phyloP scores from a whole-genome alignment of 2,329 filamentous ascomycete species.

The Fusarium sp. region DNA sequence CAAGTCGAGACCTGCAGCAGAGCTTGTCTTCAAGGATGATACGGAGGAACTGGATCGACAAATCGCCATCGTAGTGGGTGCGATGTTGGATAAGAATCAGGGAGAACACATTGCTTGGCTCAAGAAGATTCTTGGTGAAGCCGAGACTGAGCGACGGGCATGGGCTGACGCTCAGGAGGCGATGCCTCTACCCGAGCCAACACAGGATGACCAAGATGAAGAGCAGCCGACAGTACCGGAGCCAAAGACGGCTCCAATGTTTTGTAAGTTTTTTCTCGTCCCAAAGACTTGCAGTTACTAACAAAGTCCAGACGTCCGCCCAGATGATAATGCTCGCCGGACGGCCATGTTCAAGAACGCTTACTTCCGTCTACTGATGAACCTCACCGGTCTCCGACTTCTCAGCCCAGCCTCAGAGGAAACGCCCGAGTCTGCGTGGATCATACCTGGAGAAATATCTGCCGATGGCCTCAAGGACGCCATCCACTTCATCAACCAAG shows the following conservation, averaged over 20 bases:
- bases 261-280: slow-evolving; percentile 43
- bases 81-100: slow-evolving; percentile 80
- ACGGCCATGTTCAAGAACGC: slow-evolving; percentile 88
- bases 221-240: slow-evolving; percentile 41
- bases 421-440: slow-evolving; percentile 78
- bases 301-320: slow-evolving; percentile 60
- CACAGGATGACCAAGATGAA: slow-evolving; percentile 45
- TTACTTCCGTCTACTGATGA: slow-evolving; percentile 84
- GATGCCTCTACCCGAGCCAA: slow-evolving; percentile 52
- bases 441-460: slow-evolving; percentile 71
- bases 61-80: slow-evolving; percentile 79
- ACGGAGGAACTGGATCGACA: slow-evolving; percentile 73
- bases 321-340: slow-evolving; percentile 71
- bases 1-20: slow-evolving; percentile 74
- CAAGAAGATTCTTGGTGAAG: slow-evolving; percentile 72
- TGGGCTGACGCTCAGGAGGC: slow-evolving; percentile 79
- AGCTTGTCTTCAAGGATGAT: slow-evolving; percentile 80
- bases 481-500: slow-evolving; percentile 75
- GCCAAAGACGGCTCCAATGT: slow-evolving; percentile 45
- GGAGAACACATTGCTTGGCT: slow-evolving; percentile 81
- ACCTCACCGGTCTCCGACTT: slow-evolving; percentile 73
- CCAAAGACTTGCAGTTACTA: slow-evolving; percentile 35
- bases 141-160: slow-evolving; percentile 73
- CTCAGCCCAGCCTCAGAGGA: slow-evolving; percentile 66
- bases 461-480: slow-evolving; percentile 72